Base-by-base conservation (phyloP, 2,329 filamentous ascomycete species). In the Cladosporium velox region DNA sequence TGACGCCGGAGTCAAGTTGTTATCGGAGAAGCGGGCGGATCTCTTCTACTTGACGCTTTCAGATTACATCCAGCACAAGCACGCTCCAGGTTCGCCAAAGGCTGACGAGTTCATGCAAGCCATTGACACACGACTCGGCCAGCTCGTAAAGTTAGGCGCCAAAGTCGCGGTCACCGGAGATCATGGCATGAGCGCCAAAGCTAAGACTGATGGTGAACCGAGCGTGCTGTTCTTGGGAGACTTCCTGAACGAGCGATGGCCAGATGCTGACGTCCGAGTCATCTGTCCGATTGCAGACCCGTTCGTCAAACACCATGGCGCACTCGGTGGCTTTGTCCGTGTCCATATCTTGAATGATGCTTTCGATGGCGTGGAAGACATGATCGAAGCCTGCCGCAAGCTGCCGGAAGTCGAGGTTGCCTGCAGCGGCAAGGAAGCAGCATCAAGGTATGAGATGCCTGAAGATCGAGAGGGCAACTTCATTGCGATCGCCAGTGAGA, bases 231-330 rank as follows among this genome's bases (percentile, higher is more conserved):
- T 80, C 65, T 69, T 81, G 3, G 76, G 81, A 64, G 79, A 81
- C 61, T 71, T 67, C 21, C 69, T 82, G 28, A 71, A 76, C 30
- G 59, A 66, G 1, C 73, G 73, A 41, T 81, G 76, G 61, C 76
- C 75, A 1, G 8, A 65, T 1, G 71, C 69, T 7, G 72, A 69
- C 34, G 75, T 77, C 1, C 72, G 79, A 44, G 78, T 82, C 11
- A 80, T 82, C 41, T 82, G 79, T 61, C 79, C 80, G 3, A 82
- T 82, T 51, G 76, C 79, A 1, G 79, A 82, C 65, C 79, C 79
- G 0, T 81, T 81, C 65, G 79, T 82, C 18, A 72, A 73, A 47
- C 79, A 82, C 66, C 79, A 81, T 68, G 80, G 79, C 11, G 80
- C 79, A 1, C 72, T 81, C 14, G 80, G 79, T 0, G 76, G 73